Percentiles rank a stretch among this genome's conserved stretches.
Evolutionary conservation across 2,329 filamentous ascomycete species (phyloP).

Genomic region (Colletotrichum tropicicola): DNA sequence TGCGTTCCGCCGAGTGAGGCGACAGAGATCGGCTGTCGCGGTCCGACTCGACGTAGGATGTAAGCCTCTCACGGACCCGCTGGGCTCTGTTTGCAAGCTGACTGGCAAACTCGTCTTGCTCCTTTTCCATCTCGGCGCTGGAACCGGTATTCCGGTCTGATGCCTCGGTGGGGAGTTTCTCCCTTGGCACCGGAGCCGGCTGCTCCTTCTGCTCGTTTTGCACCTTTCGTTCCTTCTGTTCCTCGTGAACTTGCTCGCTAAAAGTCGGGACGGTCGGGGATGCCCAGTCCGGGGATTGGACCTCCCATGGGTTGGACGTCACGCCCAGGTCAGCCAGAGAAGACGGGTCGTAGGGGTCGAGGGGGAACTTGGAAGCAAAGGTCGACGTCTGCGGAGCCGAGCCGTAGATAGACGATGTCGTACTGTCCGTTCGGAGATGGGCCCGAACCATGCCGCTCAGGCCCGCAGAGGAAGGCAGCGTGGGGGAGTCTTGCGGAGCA

Average conservation of each 20-base stretch:
- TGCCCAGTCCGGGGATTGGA: constrained; percentile 34
- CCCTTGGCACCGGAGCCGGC: not conserved
- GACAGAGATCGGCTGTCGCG: constrained; percentile 50
- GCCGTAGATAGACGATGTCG: constrained; percentile 81
- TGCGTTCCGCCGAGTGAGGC: constrained; percentile 44
- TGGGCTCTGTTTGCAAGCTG: constrained; percentile 74
- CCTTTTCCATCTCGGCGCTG: constrained; percentile 52
- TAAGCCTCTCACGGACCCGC: constrained; percentile 77
- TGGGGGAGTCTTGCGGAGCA: constrained; percentile 75
- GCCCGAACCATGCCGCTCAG: constrained; percentile 85
- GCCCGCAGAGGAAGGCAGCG: constrained; percentile 74
- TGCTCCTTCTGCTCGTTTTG: not conserved
- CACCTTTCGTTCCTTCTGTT: not conserved
- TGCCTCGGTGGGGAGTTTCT: not conserved
- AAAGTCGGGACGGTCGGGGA: constrained; percentile 28
- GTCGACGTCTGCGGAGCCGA: constrained; percentile 48
- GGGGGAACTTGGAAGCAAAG: constrained; percentile 49
- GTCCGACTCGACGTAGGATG: constrained; percentile 73
- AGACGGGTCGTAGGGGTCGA: constrained; percentile 40
- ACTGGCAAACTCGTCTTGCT: constrained; percentile 76
- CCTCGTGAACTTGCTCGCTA: not conserved
- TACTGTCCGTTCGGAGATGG: constrained; percentile 84
- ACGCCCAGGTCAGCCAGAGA: constrained; percentile 42
- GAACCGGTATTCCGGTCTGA: constrained; percentile 15
- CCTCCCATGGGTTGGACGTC: constrained; percentile 55